Conservation (phyloP, 2,329 filamentous ascomycete species). For the Coleophoma crateriformis region DNA sequence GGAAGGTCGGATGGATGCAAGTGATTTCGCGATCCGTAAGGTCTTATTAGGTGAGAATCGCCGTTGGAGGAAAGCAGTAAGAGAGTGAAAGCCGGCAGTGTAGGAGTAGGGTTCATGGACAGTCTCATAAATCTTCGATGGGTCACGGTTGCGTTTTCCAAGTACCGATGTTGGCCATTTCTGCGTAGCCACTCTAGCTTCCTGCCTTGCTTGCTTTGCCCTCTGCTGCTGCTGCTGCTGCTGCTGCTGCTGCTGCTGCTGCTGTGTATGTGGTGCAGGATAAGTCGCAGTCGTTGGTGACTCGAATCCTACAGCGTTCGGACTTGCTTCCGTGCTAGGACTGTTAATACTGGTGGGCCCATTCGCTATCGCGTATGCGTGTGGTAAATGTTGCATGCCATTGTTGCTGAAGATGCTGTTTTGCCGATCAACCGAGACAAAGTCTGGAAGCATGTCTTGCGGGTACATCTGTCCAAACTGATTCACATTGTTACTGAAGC, state of each 20-base stretch:
- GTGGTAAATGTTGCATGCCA: conserved; percentile 55
- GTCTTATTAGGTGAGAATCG: conserved; percentile 75
- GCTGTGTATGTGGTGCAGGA: conserved; percentile 15
- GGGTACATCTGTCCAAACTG: conserved; percentile 44
- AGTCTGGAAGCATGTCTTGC: conserved; percentile 44
- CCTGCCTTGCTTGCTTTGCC: conserved; percentile 19
- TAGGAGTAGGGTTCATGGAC: conserved; percentile 92
- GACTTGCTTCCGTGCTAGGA: conserved; percentile 59
- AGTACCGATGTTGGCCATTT: conserved; percentile 23
- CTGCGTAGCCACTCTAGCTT: conserved; percentile 14
- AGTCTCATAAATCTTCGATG: conserved; percentile 80
- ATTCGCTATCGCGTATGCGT: conserved; percentile 60
- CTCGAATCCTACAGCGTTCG: conserved; percentile 48
- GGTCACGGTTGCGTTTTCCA: conserved; percentile 60
- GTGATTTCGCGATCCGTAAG: conserved; percentile 76
- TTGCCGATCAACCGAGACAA: conserved; percentile 37
- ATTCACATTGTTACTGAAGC: conserved; percentile 24
- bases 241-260: conserved; percentile 11
- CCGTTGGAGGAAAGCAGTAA: conserved; percentile 73
- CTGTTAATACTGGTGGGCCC: conserved; percentile 58
- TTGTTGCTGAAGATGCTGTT: conserved; percentile 40
- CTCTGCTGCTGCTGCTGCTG: conserved; percentile 19
- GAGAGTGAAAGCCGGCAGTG: conserved; percentile 81
- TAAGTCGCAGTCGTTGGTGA: conserved; percentile 39
- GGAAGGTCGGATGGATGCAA: conserved; percentile 85